These are phyloP conservation scores for Evansstolkia leycettana DNA, from an alignment of 495 filamentous ascomycete species.

Conservation along the genomic window DNA sequence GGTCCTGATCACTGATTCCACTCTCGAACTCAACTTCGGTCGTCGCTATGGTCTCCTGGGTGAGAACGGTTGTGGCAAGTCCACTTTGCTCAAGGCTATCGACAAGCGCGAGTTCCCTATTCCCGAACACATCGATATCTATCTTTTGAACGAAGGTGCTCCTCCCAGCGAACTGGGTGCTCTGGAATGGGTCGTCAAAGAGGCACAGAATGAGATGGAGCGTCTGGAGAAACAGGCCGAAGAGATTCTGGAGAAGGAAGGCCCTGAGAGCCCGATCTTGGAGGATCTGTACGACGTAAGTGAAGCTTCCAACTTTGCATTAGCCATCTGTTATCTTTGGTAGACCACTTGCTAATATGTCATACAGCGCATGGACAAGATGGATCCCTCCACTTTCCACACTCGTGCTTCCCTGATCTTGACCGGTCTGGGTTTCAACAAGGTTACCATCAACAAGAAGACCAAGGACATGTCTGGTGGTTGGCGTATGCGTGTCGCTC, in stretches of 20 bases:
- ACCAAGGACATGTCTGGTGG: slow-evolving; percentile 99
- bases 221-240: slow-evolving; percentile 80
- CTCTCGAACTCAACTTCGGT: slow-evolving; percentile 83
- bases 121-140: slow-evolving; percentile 95
- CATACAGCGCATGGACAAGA: slow-evolving; percentile 83
- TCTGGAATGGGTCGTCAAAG: slow-evolving; percentile 90
- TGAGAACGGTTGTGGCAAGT: slow-evolving; percentile 99
- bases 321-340: slow-evolving; percentile 1
- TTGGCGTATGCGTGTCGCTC: slow-evolving; percentile 98
- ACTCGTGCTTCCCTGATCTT: slow-evolving; percentile 93
- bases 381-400: slow-evolving; percentile 99
- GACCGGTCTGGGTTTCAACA: slow-evolving; percentile 99
- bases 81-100: slow-evolving; percentile 90
- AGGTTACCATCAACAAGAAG: slow-evolving; percentile 91
- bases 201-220: slow-evolving; percentile 90
- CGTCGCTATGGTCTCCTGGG: slow-evolving; percentile 90
- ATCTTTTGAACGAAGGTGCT: slow-evolving; percentile 97
- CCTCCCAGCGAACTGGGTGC: slow-evolving; percentile 79
- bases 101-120: slow-evolving; percentile 87
- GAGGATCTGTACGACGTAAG: slow-evolving; percentile 94
- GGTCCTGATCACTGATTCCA: slow-evolving; percentile 87
- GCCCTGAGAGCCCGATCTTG: slow-evolving; percentile 81
- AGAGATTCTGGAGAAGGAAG: slow-evolving; percentile 78
- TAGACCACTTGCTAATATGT: slow-evolving; percentile 16
- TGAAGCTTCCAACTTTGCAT: slow-evolving; percentile 1